Conservation (phyloP, 306 rosid genomes). For the Clitoria ternatea region DNA sequence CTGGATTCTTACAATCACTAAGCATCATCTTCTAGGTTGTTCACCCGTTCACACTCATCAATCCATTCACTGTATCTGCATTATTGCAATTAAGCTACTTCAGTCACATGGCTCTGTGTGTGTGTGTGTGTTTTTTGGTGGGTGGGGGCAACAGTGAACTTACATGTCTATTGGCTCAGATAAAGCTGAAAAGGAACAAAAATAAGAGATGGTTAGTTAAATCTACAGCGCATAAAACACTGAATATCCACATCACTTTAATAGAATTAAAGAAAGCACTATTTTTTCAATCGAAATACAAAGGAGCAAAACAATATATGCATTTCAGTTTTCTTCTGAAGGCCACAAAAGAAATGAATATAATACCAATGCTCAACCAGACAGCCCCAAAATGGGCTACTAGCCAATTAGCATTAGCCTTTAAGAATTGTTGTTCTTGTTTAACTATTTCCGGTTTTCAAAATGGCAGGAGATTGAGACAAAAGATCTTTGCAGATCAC, state of each 20-base stretch:
- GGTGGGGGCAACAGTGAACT: conserved; percentile 12
- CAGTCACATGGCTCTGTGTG: not conserved
- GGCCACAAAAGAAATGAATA: not conserved
- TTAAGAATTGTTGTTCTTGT: not conserved
- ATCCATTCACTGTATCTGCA: conserved; percentile 97
- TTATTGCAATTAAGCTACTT: conserved; percentile 6
- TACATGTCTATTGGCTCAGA: conserved; percentile 90
- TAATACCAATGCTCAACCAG: not conserved
- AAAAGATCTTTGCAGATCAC: not conserved
- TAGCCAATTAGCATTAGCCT: not conserved
- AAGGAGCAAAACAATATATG: not conserved
- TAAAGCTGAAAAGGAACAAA: conserved; percentile 59
- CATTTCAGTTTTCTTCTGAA: not conserved
- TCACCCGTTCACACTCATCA: conserved; percentile 90
- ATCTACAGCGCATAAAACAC: not conserved
- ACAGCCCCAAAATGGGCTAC: not conserved
- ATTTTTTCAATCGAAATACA: not conserved
- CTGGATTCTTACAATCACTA: conserved; percentile 21
- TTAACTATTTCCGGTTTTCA: not conserved
- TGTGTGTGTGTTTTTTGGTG: not conserved
- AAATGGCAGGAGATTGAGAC: not conserved
- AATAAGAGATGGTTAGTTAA: conserved; percentile 1
- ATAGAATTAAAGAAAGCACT: not conserved
- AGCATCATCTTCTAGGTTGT: conserved; percentile 66
- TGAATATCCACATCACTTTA: not conserved